Percentiles rank a stretch among this genome's conserved stretches.
Conservation (phyloP, 2,329 filamentous ascomycete genomes). For the Ploettnerulaceae sp. region DNA sequence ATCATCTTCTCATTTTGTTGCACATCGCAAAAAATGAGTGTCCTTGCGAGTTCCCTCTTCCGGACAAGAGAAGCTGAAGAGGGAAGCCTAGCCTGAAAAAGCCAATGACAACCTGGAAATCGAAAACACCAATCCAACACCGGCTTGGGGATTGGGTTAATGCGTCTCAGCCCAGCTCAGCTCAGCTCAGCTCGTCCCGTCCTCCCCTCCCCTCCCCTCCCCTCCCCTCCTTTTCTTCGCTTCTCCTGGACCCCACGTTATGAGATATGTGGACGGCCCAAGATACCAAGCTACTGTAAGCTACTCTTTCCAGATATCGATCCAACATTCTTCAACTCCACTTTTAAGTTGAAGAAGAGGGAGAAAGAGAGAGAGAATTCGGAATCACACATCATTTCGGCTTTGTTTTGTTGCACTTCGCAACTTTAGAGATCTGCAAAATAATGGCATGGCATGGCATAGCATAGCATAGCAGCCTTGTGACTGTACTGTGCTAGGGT, state of each 20-base stretch:
- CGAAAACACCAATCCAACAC: no score
- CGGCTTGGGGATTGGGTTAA: no score
- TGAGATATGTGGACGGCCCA: no score
- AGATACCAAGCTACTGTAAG: no score
- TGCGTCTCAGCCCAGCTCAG: no score
- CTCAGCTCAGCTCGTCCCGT: no score
- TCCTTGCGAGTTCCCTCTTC: neutral
- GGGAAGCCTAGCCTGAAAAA: neutral
- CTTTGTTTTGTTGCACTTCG: slow-evolving; percentile 11
- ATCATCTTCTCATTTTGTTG: neutral
- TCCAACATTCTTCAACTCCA: neutral
- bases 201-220: no score
- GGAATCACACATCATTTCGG: neutral
- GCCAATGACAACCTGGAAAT: no score
- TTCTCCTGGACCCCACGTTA: no score
- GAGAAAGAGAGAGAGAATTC: neutral
- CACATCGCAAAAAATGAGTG: neutral
- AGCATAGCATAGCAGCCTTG: no score
- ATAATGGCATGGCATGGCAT: neutral
- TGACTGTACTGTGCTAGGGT: neutral
- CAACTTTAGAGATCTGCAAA: slow-evolving; percentile 6
- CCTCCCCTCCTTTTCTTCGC: no score
- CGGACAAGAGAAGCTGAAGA: neutral
- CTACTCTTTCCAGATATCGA: no score
- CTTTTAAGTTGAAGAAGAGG: neutral